Conservation (phyloP, 352 stramenopile species). For the Phytophthora pistaciae region DNA sequence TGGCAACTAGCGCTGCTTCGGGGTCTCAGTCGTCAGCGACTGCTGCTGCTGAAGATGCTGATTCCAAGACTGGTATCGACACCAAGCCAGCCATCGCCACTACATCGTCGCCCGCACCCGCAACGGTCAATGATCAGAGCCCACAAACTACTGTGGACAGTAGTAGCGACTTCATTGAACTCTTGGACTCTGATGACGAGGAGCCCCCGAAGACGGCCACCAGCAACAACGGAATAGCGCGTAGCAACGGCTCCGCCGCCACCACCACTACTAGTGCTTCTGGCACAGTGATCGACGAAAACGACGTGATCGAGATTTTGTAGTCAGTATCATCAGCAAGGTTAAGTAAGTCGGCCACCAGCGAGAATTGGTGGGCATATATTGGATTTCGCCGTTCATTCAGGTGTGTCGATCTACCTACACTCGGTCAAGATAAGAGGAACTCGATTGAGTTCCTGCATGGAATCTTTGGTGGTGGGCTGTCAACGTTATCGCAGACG, state of each 20-base stretch:
- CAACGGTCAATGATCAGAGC: constrained; percentile 17
- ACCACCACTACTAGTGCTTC: background rate
- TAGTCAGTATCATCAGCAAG: constrained; percentile 30
- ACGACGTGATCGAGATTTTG: constrained; percentile 54
- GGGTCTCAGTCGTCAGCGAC: background rate
- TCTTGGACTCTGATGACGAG: constrained; percentile 67
- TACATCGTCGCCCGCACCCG: constrained; percentile 11
- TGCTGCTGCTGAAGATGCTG: constrained; percentile 3
- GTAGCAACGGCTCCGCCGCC: background rate
- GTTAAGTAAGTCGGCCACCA: constrained; percentile 14
- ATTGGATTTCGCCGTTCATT: constrained; percentile 24
- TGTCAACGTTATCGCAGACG: background rate
- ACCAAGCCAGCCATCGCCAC: constrained; percentile 9
- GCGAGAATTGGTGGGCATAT: constrained; percentile 23
- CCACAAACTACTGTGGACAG: constrained; percentile 43
- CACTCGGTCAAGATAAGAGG: constrained; percentile 1
- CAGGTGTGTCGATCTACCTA: background rate
- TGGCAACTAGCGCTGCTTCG: background rate
- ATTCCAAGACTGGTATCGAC: constrained; percentile 13
- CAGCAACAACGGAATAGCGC: constrained; percentile 11
- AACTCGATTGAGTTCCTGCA: constrained; percentile 17
- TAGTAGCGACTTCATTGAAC: constrained; percentile 64
- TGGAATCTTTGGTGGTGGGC: background rate
- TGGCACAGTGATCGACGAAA: constrained; percentile 18
- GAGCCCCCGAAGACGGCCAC: constrained; percentile 13